Evolutionary conservation across 169 alveolate species (phyloP).

Genomic region (Plasmodium malariae): DNA sequence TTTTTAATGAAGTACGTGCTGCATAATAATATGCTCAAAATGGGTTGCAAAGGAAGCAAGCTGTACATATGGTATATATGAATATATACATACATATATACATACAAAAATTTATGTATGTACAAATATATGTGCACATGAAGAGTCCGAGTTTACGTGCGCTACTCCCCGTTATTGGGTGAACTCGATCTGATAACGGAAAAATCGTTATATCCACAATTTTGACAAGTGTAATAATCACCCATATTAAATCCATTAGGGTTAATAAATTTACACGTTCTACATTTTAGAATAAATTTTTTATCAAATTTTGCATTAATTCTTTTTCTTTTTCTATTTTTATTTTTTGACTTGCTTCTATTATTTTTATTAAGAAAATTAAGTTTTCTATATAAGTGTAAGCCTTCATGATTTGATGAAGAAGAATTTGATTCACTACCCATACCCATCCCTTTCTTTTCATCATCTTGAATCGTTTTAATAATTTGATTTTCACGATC

Average conservation of each 20-base stretch:
- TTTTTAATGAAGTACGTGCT: too few relatives aligned
- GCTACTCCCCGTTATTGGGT: constrained; percentile 52
- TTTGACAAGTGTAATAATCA: constrained; percentile 60
- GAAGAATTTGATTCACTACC: constrained; percentile 69
- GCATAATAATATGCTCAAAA: too few relatives aligned
- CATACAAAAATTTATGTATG: constrained; percentile 5
- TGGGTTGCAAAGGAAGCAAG: too few relatives aligned
- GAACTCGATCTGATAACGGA: constrained; percentile 52
- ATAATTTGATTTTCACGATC: constrained; percentile 30
- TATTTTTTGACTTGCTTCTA: constrained; percentile 52
- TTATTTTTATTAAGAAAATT: constrained; percentile 42
- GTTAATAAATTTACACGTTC: constrained; percentile 52
- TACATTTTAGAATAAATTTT: constrained; percentile 60
- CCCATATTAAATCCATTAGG: constrained; percentile 66
- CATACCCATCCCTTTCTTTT: constrained; percentile 43
- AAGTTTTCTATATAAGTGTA: constrained; percentile 48
- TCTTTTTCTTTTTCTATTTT: constrained; percentile 48
- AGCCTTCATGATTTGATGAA: constrained; percentile 52
- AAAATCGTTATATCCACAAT: constrained; percentile 72
- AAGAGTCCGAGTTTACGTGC: neutral
- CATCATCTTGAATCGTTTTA: constrained; percentile 57
- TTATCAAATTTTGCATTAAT: constrained; percentile 49
- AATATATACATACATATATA: neutral
- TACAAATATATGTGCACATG: neutral
- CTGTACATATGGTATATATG: too few relatives aligned